Evolutionary conservation across 2,329 filamentous ascomycete species (phyloP).

Genomic region (Ophiostoma montium): DNA sequence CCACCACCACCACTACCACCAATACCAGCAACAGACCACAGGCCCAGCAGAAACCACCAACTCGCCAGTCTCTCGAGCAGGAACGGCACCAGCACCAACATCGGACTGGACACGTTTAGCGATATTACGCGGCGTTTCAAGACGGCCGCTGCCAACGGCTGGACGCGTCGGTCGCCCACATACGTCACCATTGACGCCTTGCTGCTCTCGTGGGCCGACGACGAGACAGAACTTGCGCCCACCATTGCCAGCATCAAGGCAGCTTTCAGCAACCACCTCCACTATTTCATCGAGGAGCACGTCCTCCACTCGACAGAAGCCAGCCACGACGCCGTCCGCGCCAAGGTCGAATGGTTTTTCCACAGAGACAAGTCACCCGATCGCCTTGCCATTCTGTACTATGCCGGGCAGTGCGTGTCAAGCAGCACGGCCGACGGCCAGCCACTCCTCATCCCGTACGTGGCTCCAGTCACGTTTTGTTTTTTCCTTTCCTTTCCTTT

Average conservation of each 20-base stretch:
- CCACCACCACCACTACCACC: no score
- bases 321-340: slow-evolving; percentile 3
- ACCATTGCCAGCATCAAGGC: slow-evolving; percentile 3
- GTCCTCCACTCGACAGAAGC: slow-evolving; percentile 5
- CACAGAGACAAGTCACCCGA: slow-evolving; percentile 2
- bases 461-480: no score
- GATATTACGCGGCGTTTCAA: slow-evolving; percentile 12
- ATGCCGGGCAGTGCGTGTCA: slow-evolving; percentile 8
- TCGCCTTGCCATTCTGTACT: slow-evolving; percentile 13
- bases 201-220: slow-evolving; percentile 12
- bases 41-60: background rate
- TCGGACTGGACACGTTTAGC: slow-evolving; percentile 5
- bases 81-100: background rate
- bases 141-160: slow-evolving; percentile 8
- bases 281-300: slow-evolving; percentile 6
- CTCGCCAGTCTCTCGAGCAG: background rate
- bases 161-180: slow-evolving; percentile 9
- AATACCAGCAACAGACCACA: background rate
- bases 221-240: slow-evolving; percentile 2
- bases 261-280: slow-evolving; percentile 9
- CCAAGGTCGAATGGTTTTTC: slow-evolving; percentile 7
- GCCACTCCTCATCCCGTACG: slow-evolving; percentile 12
- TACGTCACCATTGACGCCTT: slow-evolving; percentile 11
- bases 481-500: no score
- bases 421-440: slow-evolving; percentile 1